These are phyloP conservation scores for Penicilliopsis zonata DNA, from an alignment of 495 filamentous ascomycete species.

Conservation along the genomic window DNA sequence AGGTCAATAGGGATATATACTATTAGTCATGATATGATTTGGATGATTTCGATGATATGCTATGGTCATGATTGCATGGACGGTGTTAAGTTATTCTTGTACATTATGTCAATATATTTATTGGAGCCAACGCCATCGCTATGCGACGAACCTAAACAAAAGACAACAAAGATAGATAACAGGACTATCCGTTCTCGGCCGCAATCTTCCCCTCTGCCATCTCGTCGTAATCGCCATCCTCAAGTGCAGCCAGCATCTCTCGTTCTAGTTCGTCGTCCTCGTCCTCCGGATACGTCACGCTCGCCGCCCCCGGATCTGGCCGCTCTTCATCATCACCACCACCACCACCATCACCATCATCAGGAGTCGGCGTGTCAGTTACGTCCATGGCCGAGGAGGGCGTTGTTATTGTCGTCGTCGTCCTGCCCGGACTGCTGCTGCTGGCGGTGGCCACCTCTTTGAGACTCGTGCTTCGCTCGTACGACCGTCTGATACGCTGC, in stretches of 20 bases:
- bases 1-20: conserved; percentile 61
- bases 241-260: conserved; percentile 56
- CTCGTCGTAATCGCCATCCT: conserved; percentile 31
- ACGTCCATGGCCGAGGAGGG: conserved; percentile 38
- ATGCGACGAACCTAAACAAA: too few relatives aligned
- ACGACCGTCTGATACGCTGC: conserved; percentile 38
- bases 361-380: too few relatives aligned
- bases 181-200: conserved; percentile 16
- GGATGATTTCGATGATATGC: conserved; percentile 2
- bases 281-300: conserved; percentile 20
- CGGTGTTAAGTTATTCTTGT: too few relatives aligned
- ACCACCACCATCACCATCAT: too few relatives aligned
- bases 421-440: conserved; percentile 25
- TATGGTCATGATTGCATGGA: conserved; percentile 5
- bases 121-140: conserved; percentile 37
- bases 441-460: conserved; percentile 33
- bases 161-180: too few relatives aligned
- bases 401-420: too few relatives aligned
- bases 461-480: conserved; percentile 33
- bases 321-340: conserved; percentile 37
- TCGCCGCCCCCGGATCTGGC: conserved; percentile 14
- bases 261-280: conserved; percentile 54
- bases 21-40: conserved; percentile 12
- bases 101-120: too few relatives aligned
- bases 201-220: conserved; percentile 18